These are phyloP conservation scores for Balakata baccata DNA, from an alignment of 345 rosid species.

Conservation along the genomic window DNA sequence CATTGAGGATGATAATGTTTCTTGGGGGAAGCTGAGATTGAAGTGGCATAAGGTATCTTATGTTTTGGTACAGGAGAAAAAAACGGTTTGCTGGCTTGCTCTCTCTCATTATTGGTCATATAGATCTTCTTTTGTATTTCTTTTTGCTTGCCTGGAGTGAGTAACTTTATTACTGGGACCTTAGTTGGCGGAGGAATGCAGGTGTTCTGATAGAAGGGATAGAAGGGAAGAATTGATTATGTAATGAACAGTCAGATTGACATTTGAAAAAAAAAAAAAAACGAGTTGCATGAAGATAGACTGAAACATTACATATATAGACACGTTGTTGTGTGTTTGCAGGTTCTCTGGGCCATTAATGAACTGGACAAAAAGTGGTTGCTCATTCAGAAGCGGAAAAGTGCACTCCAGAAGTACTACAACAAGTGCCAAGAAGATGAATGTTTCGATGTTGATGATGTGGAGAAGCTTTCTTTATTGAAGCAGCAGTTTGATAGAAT, in stretches of 20 bases:
- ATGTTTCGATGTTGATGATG: not conserved
- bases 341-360: constrained; percentile 12
- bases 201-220: not conserved
- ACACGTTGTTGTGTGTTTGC: not conserved
- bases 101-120: not conserved
- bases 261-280: not conserved
- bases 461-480: not conserved
- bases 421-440: constrained; percentile 9
- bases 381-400: constrained; percentile 17
- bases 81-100: not conserved
- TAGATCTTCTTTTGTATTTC: not conserved
- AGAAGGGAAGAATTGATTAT: not conserved
- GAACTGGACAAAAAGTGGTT: constrained; percentile 15
- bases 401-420: not conserved
- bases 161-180: not conserved
- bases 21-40: not conserved
- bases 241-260: not conserved
- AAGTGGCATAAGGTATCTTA: constrained; percentile 18
- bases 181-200: not conserved
- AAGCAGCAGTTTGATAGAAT: constrained; percentile 5
- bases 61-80: not conserved
- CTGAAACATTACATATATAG: not conserved
- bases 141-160: not conserved
- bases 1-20: not conserved
- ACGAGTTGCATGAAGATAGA: not conserved